Evolutionary conservation across 192 early-diverging fungal species (phyloP), one percentile per base, ranked within the genome.

Genomic region (Gonapodya prolifera): DNA sequence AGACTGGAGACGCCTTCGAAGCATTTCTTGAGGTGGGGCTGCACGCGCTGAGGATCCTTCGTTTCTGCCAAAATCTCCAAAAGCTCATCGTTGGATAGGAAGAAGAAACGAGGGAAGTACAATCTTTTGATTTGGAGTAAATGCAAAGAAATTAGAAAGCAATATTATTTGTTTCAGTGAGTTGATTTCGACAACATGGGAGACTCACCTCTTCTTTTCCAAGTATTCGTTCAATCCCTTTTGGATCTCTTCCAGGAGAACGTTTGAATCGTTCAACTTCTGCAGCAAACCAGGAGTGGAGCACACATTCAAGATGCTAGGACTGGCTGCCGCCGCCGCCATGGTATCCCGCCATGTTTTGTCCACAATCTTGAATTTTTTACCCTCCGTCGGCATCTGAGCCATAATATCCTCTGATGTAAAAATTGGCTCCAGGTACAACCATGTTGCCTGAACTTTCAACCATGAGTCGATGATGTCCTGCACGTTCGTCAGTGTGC

Each of bases 31-130:
- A 89, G 78, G 74, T 89, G 88, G 16, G 88, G 88, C 77, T 89
- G 88, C 30, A 89, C 88, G 33, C 88, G 83, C 70, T 79, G 77
- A 0, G 88, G 88, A 79, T 89, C 88, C 29, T 86, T 76, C 0
- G 88, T 89, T 75, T 89, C 88, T 0, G 88, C 86, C 61, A 89
- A 75, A 70, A 89, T 89, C 75, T 89, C 88, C n/a, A 89, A 77
- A 85, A 89, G 87, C 82, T 89, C 88, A 78, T 89, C 88, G 80
- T 89, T 89, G 35, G 88, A 89, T 35, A 89, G 80, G 79, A 89
- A 89, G 80, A 89, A 89, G 75, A 89, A 89, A 35, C 88, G 79
- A 1, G 88, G 88, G 78, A 89, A 89, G 79, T 80, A 89, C 0
- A 89, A 73, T 23, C 88, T 61, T 8, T 61, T 61, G 45, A 8